phyloP scores from a whole-genome alignment of 139 green algal species.

The Edaphochlamys debaryana region DNA sequence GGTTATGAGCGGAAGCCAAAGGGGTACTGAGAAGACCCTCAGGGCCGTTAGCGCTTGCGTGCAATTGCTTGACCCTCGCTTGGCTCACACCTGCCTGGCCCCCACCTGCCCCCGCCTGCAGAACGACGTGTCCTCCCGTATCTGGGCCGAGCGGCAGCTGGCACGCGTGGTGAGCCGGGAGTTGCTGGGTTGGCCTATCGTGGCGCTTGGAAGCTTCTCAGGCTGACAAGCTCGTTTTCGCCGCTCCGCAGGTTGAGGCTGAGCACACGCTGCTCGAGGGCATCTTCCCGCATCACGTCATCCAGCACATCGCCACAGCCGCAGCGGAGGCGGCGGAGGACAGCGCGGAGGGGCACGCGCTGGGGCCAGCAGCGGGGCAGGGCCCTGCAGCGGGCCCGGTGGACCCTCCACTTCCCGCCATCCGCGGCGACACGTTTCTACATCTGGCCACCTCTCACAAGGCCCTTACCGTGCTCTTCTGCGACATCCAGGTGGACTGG shows the following conservation, averaged over 20 bases:
- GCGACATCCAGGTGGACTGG: slow-evolving; percentile 40
- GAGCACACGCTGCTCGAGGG: slow-evolving; percentile 15
- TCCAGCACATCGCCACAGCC: slow-evolving; percentile 1
- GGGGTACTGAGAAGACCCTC: too few species aligned
- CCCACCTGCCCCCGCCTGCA: not conserved
- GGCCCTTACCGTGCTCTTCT: slow-evolving; percentile 37
- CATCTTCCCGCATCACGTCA: slow-evolving; percentile 34
- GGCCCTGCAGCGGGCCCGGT: not conserved
- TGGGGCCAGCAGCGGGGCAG: not conserved
- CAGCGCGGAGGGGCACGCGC: not conserved
- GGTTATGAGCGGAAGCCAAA: too few species aligned
- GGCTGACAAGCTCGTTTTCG: too few species aligned
- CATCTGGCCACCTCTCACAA: slow-evolving; percentile 36
- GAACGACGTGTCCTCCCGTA: not conserved
- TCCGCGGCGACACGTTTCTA: slow-evolving; percentile 32
- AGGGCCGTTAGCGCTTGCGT: too few species aligned
- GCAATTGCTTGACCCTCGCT: too few species aligned
- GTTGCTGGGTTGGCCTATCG: too few species aligned
- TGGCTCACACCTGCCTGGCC: too few species aligned
- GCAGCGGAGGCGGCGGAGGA: not conserved
- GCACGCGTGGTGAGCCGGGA: not conserved
- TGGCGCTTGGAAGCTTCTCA: too few species aligned
- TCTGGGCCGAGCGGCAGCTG: not conserved
- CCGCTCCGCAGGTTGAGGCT: too few species aligned
- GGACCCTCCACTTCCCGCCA: not conserved